Conservation (phyloP, 2,329 filamentous ascomycete genomes). For the Zymoseptoria pseudotritici region DNA sequence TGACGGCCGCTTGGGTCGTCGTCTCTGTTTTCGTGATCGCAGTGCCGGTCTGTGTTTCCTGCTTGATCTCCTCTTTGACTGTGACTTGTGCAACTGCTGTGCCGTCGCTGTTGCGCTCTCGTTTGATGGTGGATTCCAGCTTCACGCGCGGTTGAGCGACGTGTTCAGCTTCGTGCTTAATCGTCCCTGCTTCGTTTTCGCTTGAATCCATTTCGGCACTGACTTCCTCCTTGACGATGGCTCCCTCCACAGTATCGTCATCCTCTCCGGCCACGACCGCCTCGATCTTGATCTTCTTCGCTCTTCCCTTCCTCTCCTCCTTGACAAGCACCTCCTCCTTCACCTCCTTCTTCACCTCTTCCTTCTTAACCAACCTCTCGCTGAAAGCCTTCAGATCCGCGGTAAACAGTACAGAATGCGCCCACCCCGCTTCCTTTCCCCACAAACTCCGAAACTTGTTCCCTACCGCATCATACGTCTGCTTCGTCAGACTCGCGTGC, state of each 20-base stretch:
- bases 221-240: conserved; percentile 31
- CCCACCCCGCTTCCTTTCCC: conserved; percentile 94
- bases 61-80: neutral
- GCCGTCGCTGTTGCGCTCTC: neutral
- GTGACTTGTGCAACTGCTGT: neutral
- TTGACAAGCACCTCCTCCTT: conserved; percentile 28
- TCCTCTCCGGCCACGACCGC: conserved; percentile 19
- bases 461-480: conserved; percentile 80
- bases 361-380: conserved; percentile 49
- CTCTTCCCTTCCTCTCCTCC: conserved; percentile 17
- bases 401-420: conserved; percentile 92
- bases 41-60: neutral
- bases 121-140: neutral
- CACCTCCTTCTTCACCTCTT: conserved; percentile 41
- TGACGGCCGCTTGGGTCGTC: neutral
- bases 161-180: neutral
- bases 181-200: neutral
- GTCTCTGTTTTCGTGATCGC: neutral
- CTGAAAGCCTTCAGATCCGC: conserved; percentile 84
- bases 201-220: neutral
- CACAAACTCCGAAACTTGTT: conserved; percentile 84
- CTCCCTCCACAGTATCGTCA: conserved; percentile 31
- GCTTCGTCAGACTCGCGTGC: conserved; percentile 77
- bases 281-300: conserved; percentile 31
- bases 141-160: neutral